Base-by-base conservation (phyloP, 306 rosid species). In the Luffa aegyptiaca region DNA sequence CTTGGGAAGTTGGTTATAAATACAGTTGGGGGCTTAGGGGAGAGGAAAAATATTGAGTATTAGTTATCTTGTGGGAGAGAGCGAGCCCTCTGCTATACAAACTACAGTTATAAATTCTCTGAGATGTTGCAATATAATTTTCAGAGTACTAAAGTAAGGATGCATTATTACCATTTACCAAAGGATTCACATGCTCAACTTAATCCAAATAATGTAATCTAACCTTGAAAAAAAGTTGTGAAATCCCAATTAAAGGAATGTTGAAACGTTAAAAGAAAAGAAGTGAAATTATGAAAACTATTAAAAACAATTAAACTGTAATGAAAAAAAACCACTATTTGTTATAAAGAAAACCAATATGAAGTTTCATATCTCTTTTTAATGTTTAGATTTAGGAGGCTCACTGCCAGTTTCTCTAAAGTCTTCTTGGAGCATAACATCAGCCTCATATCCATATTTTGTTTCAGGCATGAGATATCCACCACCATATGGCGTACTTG, bases 391-490 rank as follows among this genome's bases (percentile, higher is more conserved):
- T 18, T 48, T 20, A 21, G 7, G 49, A 0, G 61, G 71, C 89
- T 86, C 82, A 90, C 93, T 6, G 68, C 75, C 53, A 77, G 81
- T 68, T 44, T 51, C 33, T 80, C 64, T 53, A 85, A 17, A 35
- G 35, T 65, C 49, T 83, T 77, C 79, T 84, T 87, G 44, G 80
- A 10, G 86, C n/a, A 48, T 53, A 88, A 56, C 87, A 84, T 78
- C 74, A 90, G 74, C 72, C 94, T 88, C 79, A 90, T 75, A 81
- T 88, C 94, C 81, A 83, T 45, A 52, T 83, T 84, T 86, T 84
- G 84, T 26, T 46, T 52, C 62, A 78, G 75, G 84, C 87, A 87
- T 7, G 91, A 88, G 14, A 88, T 68, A 83, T 87, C 87, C 7
- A 41, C 53, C 18, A 86, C 85, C 92, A 90, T 70, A 70, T 78